Percentiles rank a stretch among this genome's conserved stretches.
Conservation (phyloP, 176 grass and related monocot species). For the Rhynchospora tenuis region DNA sequence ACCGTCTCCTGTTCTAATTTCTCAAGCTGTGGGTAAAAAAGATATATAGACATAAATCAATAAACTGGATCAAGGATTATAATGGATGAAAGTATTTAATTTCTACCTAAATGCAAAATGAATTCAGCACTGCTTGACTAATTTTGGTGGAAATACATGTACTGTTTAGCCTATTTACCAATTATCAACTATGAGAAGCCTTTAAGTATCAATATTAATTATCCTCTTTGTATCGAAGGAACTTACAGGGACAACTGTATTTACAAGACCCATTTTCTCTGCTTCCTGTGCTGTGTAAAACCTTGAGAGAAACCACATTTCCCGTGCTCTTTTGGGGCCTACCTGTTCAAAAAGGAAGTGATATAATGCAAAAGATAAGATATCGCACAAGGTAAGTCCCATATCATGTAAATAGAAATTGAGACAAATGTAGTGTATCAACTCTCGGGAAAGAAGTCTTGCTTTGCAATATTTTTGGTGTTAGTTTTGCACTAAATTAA, state of each 20-base stretch:
- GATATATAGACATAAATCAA: slow-evolving; percentile 1
- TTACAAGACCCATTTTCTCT: slow-evolving; percentile 89
- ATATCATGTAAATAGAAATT: not conserved
- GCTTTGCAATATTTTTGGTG: not conserved
- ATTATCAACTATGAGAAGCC: not conserved
- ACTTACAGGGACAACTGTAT: slow-evolving; percentile 82
- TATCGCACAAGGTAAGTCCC: not conserved
- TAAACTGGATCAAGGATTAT: not conserved
- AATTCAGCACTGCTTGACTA: not conserved
- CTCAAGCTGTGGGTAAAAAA: slow-evolving; percentile 50
- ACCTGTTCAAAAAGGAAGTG: slow-evolving; percentile 31
- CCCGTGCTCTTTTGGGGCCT: slow-evolving; percentile 73
- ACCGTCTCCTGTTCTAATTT: slow-evolving; percentile 73
- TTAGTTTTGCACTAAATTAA: not conserved
- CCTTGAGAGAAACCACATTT: slow-evolving; percentile 92
- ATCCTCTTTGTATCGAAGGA: not conserved
- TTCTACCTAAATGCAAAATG: not conserved
- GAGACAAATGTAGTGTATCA: not conserved
- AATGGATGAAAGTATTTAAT: not conserved
- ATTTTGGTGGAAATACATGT: not conserved
- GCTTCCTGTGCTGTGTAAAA: slow-evolving; percentile 79
- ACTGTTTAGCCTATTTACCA: not conserved
- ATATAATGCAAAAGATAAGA: not conserved
- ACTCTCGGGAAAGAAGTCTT: not conserved
- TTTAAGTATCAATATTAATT: not conserved